These are phyloP conservation scores for Colletotrichum paranaense DNA, from an alignment of 2,329 filamentous ascomycete genomes.

Conservation along the genomic window DNA sequence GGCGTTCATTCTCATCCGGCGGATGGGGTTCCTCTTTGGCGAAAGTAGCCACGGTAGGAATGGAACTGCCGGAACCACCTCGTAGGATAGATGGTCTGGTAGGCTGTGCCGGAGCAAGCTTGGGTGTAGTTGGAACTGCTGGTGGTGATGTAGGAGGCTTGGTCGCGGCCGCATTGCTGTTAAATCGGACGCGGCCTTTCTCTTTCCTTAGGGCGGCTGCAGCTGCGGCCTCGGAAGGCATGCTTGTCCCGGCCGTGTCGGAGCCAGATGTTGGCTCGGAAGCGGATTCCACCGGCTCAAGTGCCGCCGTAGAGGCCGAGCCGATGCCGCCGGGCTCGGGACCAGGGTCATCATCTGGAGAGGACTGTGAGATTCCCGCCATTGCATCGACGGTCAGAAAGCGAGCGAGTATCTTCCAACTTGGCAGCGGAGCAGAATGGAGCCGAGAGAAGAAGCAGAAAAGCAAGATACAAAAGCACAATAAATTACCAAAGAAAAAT, in stretches of 20 bases:
- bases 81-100: constrained; percentile 53
- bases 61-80: constrained; percentile 52
- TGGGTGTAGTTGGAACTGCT: constrained; percentile 27
- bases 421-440: constrained; percentile 7
- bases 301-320: constrained; percentile 10
- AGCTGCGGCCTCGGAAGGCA: constrained; percentile 28
- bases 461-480: neutral
- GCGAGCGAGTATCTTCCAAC: neutral
- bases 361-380: constrained; percentile 25
- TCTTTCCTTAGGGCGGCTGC: constrained; percentile 49
- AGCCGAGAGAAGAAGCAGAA: neutral
- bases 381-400: constrained; percentile 34
- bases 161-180: constrained; percentile 54
- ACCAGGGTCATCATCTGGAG: constrained; percentile 35
- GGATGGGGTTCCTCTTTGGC: constrained; percentile 22
- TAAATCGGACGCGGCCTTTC: constrained; percentile 61
- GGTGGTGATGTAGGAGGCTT: constrained; percentile 39
- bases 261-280: neutral
- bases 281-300: constrained; percentile 4
- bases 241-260: constrained; percentile 1
- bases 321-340: constrained; percentile 20
- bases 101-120: constrained; percentile 8
- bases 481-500: constrained; percentile 11
- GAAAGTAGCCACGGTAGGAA: constrained; percentile 40
- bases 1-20: constrained; percentile 38